Evolutionary conservation across 495 filamentous ascomycete genomes (phyloP).

Genomic region (Penicillium psychrofluorescens): DNA sequence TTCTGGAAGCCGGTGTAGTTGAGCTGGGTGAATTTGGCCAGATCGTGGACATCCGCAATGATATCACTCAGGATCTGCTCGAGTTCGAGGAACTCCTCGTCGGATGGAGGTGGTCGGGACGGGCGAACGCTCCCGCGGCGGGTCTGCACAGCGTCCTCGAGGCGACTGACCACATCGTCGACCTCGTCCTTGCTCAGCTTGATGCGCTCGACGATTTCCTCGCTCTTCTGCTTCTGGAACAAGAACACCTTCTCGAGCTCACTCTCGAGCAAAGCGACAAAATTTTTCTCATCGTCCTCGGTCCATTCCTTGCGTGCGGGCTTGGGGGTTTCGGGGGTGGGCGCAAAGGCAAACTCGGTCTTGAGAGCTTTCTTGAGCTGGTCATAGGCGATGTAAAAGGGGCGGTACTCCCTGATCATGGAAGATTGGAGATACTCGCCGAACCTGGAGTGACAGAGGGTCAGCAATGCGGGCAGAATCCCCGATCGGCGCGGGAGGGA

Average conservation of each 20-base stretch:
- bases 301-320: constrained; percentile 67
- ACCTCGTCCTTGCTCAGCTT: constrained; percentile 82
- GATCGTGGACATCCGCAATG: constrained; percentile 96
- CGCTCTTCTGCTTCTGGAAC: constrained; percentile 91
- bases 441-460: constrained; percentile 61
- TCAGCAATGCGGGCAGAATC: constrained; percentile 10
- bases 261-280: constrained; percentile 76
- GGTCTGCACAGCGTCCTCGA: constrained; percentile 36
- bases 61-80: constrained; percentile 96
- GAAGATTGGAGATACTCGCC: constrained; percentile 91
- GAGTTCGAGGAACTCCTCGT: constrained; percentile 89
- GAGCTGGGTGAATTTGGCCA: constrained; percentile 96
- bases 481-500: background rate
- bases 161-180: constrained; percentile 68
- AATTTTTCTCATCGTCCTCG: constrained; percentile 84
- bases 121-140: constrained; percentile 16
- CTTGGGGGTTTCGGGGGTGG: constrained; percentile 46
- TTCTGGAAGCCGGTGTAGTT: constrained; percentile 99
- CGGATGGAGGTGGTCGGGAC: constrained; percentile 41
- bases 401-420: constrained; percentile 89
- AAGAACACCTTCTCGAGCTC: constrained; percentile 96
- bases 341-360: constrained; percentile 52
- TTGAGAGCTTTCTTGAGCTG: constrained; percentile 85
- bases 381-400: constrained; percentile 97
- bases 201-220: constrained; percentile 88